These are phyloP conservation scores for Corynespora cassiicola DNA, from an alignment of 2,329 filamentous ascomycete species.

Conservation along the genomic window DNA sequence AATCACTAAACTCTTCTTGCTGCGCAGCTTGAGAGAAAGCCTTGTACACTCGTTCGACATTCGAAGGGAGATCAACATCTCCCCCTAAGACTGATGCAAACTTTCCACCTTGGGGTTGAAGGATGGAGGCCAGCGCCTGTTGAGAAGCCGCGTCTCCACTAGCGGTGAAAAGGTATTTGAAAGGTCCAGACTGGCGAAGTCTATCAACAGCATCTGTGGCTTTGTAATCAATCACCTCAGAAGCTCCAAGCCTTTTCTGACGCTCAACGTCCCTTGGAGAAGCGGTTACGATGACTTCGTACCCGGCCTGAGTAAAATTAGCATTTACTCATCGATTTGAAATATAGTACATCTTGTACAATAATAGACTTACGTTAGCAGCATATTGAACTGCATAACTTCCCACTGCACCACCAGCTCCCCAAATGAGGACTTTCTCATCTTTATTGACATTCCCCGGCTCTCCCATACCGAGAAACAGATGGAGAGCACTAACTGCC, in stretches of 20 bases:
- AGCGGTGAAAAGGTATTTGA: slow-evolving; percentile 33
- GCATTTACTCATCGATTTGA: slow-evolving; percentile 1
- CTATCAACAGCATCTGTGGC: slow-evolving; percentile 25
- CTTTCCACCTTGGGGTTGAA: slow-evolving; percentile 23
- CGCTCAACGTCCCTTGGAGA: slow-evolving; percentile 28
- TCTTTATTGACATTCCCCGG: slow-evolving; percentile 24
- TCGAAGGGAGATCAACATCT: slow-evolving; percentile 26
- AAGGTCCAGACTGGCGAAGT: slow-evolving; percentile 27
- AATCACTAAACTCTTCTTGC: slow-evolving; percentile 24
- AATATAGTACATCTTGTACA: slow-evolving; percentile 2
- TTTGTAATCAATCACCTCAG: slow-evolving; percentile 33
- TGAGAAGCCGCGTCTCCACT: slow-evolving; percentile 33
- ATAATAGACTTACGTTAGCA: slow-evolving; percentile 25
- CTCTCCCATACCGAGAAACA: slow-evolving; percentile 31
- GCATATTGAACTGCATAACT: slow-evolving; percentile 34
- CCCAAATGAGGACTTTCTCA: slow-evolving; percentile 34
- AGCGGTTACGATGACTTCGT: slow-evolving; percentile 32
- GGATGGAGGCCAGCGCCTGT: slow-evolving; percentile 26
- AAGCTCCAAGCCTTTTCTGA: slow-evolving; percentile 29
- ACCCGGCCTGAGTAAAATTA: slow-evolving; percentile 29
- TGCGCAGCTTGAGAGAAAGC: slow-evolving; percentile 35
- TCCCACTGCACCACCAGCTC: slow-evolving; percentile 33
- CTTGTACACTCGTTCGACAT: slow-evolving; percentile 28
- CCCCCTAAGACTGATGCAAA: slow-evolving; percentile 30
- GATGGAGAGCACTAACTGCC: slow-evolving; percentile 32